Percentiles rank a stretch among this genome's conserved stretches.
phyloP scores from a whole-genome alignment of 805 yeast genomes.

The Pichia ethanolica region DNA sequence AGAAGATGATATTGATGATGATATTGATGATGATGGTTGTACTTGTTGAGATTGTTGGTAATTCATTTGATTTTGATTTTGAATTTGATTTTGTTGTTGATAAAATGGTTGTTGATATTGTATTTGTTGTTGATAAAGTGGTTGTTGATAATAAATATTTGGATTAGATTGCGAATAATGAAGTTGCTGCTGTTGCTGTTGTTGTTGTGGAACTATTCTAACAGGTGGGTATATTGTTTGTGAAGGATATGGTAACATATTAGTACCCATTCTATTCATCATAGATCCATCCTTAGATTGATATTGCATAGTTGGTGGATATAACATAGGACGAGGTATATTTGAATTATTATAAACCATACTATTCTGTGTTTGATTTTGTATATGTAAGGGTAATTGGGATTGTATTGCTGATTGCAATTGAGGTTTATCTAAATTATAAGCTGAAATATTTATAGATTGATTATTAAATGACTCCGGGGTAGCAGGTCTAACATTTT shows the following conservation, averaged over 20 bases:
- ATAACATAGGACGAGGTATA: no score
- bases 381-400: neutral
- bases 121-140: neutral
- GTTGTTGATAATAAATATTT: neutral
- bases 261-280: neutral
- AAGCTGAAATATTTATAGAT: neutral
- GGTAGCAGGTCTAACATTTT: neutral
- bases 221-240: neutral
- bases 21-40: neutral
- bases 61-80: neutral
- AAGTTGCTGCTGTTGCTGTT: neutral
- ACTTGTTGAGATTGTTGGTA: neutral
- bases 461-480: neutral
- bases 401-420: neutral
- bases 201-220: neutral
- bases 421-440: neutral
- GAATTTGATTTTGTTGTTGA: neutral
- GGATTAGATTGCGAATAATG: neutral
- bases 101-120: neutral
- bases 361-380: neutral
- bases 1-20: neutral
- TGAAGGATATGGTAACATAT: neutral
- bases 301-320: neutral
- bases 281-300: neutral
- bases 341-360: no score